These are phyloP conservation scores for Globisporangium nagaii DNA, from an alignment of 352 stramenopile species.

Conservation along the genomic window DNA sequence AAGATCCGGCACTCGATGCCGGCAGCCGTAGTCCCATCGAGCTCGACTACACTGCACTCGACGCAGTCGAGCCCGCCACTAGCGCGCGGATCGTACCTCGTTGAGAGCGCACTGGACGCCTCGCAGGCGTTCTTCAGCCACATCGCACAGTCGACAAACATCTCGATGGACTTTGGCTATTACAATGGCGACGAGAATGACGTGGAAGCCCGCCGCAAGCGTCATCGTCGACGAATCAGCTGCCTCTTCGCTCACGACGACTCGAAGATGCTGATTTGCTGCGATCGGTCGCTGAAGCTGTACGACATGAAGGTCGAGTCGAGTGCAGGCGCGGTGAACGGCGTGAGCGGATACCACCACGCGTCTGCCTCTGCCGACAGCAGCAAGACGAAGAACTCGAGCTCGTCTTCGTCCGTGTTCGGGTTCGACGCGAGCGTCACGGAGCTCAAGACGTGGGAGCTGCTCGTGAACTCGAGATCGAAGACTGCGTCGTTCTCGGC, in stretches of 20 bases:
- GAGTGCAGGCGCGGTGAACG: neutral
- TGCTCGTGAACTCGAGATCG: constrained; percentile 22
- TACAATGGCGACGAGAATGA: constrained; percentile 57
- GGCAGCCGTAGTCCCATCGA: constrained; percentile 15
- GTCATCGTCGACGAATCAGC: constrained; percentile 46
- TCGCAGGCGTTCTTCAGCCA: constrained; percentile 69
- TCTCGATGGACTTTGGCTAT: constrained; percentile 49
- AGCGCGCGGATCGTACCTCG: constrained; percentile 15
- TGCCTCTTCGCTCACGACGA: constrained; percentile 65
- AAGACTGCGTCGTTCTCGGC: constrained; percentile 21
- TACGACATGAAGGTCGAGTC: constrained; percentile 40
- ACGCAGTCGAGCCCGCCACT: constrained; percentile 24
- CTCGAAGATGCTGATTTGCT: constrained; percentile 59
- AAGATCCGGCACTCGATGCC: constrained; percentile 69
- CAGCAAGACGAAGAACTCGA: constrained; percentile 10
- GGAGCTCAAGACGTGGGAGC: constrained; percentile 61
- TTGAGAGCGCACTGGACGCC: constrained; percentile 57
- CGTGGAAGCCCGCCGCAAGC: constrained; percentile 38
- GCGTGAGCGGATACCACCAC: neutral
- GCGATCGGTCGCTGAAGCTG: constrained; percentile 55
- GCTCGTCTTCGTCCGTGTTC: constrained; percentile 46
- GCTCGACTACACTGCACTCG: constrained; percentile 6
- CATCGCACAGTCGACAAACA: constrained; percentile 48
- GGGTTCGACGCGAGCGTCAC: constrained; percentile 59
- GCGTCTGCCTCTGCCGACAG: neutral